phyloP scores from a whole-genome alignment of 2,329 filamentous ascomycete genomes.

The Aureobasidium sp. region DNA sequence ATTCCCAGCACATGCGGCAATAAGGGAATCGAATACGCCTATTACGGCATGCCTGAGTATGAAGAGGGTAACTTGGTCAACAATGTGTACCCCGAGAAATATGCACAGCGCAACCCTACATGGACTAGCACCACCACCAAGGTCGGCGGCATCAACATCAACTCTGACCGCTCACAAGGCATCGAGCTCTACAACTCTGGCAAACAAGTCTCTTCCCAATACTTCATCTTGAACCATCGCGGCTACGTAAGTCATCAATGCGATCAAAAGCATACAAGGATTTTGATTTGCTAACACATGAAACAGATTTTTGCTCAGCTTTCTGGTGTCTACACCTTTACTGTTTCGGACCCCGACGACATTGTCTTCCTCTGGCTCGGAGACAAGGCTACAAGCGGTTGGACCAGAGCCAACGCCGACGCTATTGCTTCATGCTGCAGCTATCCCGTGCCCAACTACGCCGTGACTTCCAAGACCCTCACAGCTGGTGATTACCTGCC shows the following conservation, averaged over 20 bases:
- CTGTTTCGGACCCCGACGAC: slow-evolving; percentile 21
- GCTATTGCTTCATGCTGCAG: neutral
- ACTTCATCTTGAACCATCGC: slow-evolving; percentile 22
- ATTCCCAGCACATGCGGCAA: slow-evolving; percentile 11
- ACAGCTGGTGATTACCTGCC: slow-evolving; percentile 12
- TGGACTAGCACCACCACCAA: neutral
- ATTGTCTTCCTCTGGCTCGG: slow-evolving; percentile 24
- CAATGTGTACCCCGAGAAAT: neutral
- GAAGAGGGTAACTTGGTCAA: neutral
- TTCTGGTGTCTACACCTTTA: slow-evolving; percentile 24
- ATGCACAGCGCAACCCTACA: neutral
- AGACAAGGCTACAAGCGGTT: slow-evolving; percentile 20
- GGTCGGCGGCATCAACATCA: slow-evolving; percentile 2
- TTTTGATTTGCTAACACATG: neutral
- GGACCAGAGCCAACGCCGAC: slow-evolving; percentile 19
- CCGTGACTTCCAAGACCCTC: neutral
- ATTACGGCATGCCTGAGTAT: neutral
- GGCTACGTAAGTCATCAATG: slow-evolving; percentile 18
- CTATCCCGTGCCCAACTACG: neutral
- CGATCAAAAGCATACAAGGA: neutral
- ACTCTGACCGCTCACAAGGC: neutral
- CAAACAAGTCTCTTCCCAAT: neutral
- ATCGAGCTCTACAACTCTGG: neutral
- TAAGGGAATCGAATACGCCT: slow-evolving; percentile 4
- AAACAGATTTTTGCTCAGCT: slow-evolving; percentile 6